Evolutionary conservation across 2,329 filamentous ascomycete species (phyloP), one percentile per base, ranked within the genome.

Genomic region (Aspergillus uvarum): DNA sequence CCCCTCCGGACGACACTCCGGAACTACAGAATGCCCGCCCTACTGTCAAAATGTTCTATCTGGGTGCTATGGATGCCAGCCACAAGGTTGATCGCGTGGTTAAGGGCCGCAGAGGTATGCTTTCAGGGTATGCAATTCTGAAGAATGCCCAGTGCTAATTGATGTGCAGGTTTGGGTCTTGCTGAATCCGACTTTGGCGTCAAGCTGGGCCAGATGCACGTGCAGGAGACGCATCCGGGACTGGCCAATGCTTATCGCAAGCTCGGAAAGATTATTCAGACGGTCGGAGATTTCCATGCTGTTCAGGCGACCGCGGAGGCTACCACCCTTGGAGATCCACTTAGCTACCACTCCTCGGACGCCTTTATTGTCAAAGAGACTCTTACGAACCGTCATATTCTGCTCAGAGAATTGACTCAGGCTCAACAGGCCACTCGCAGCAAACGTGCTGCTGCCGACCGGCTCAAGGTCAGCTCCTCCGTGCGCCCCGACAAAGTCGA

Each of bases 291-390:
- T 78, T 97, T 89, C 71, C 95, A 98, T 76, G 93, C 95, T 16
- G 94, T 94, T 1, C 95, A 99, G 79, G 95, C 93, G 47, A 99
- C 95, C 2, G 93, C 92, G 16, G 94, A 99, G 80, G 95, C 95
- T 8, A 96, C 94, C 8, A 97, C 94, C 1, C 84, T 99, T 54
- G 92, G 92, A 50, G 95, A 99, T 69, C 91, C 95, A 11, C 87
- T 99, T 63, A 90, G 93, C 70, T 97, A 98, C 73, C 92, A 98
- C 78, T 96, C 92, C 49, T 89, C 91, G 59, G 95, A 99, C 76
- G 91, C 95, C 49, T 96, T 97, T 73, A 96, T 98, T 68, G 95
- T 98, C 67, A 99, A 99, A 77, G 95, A 99, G 74, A 96, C 93
- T 11, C 84, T 99, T 64, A 99, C 95, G 4, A 99, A 99, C 79